These are phyloP conservation scores for Cryphonectria naterciae DNA, from an alignment of 2,329 filamentous ascomycete species.

Conservation along the genomic window DNA sequence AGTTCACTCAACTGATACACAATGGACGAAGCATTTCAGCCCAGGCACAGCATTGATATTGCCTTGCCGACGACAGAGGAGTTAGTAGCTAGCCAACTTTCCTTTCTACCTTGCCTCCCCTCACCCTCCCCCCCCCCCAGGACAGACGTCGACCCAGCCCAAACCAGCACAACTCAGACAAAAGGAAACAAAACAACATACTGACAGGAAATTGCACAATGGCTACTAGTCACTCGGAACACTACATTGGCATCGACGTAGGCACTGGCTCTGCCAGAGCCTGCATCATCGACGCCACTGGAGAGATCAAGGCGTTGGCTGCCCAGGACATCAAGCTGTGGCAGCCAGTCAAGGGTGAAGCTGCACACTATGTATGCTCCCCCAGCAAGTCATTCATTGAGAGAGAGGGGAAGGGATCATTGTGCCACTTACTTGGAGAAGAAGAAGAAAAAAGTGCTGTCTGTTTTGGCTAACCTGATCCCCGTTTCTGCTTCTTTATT, in stretches of 20 bases:
- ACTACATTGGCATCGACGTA: slow-evolving; percentile 88
- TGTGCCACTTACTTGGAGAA: not conserved
- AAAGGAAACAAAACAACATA: not conserved
- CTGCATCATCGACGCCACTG: slow-evolving; percentile 90
- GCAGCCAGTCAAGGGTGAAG: slow-evolving; percentile 70
- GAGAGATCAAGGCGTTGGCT: slow-evolving; percentile 80
- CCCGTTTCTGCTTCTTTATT: not conserved
- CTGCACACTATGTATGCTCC: slow-evolving; percentile 61
- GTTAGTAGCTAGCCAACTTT: slow-evolving; percentile 17
- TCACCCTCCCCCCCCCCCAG: not conserved
- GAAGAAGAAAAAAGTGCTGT: not conserved
- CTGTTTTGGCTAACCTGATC: not conserved
- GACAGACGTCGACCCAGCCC: not conserved
- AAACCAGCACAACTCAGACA: not conserved
- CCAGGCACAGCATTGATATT: slow-evolving; percentile 16
- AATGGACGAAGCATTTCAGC: slow-evolving; percentile 15
- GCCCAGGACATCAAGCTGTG: slow-evolving; percentile 79
- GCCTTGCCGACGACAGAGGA: slow-evolving; percentile 28
- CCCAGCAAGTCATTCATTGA: not conserved
- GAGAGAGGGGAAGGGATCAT: no score
- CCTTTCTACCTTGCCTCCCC: not conserved
- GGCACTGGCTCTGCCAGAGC: slow-evolving; percentile 94
- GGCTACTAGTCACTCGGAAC: slow-evolving; percentile 46
- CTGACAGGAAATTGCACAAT: slow-evolving; percentile 16
- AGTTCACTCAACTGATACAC: not conserved